Evolutionary conservation across 139 green algal genomes (phyloP), one percentile per base, ranked within the genome.

Genomic region (Volvox africanus): DNA sequence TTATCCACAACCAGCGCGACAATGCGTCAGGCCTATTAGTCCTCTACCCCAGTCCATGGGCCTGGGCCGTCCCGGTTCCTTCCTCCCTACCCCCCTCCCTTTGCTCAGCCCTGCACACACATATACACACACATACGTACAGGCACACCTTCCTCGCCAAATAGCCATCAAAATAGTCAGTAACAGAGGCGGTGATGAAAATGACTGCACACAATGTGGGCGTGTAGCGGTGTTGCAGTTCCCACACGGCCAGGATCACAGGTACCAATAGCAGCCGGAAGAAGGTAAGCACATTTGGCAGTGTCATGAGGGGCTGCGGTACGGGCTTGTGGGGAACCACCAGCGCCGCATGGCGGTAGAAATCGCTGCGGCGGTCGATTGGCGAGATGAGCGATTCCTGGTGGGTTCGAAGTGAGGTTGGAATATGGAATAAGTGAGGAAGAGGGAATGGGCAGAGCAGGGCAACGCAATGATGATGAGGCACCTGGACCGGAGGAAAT

Each of bases 91-190:
- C n/a, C n/a, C n/a, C n/a, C n/a, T n/a, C n/a, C n/a, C n/a, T n/a
- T n/a, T n/a, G n/a, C n/a, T n/a, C n/a, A n/a, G n/a, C n/a, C n/a
- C n/a, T n/a, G n/a, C n/a, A n/a, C n/a, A n/a, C n/a, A n/a, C n/a
- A n/a, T n/a, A n/a, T n/a, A n/a, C n/a, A 55, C 44, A 55, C 44
- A 14, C 5, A 55, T 9, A 55, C 9, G 44, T 9, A 55, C 44
- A 55, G 44, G 9, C 91, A 3, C 93, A 97, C 93, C 93, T 95
- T 96, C 0, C 97, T 87, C 0, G 97, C 97, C 61, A 99, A 90
- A 91, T 98, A 99, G 26, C 98, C 98, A 89, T 99, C 98, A 44
- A 98, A 92, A 94, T 96, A 99, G 89, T 99, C 98, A 28, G 98
- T 99, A 28, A 99, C 33, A 1, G 95, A 95, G 11, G 97, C 97